These are phyloP conservation scores for Copromyces sp. DNA, from an alignment of 495 filamentous ascomycete genomes.

Conservation along the genomic window DNA sequence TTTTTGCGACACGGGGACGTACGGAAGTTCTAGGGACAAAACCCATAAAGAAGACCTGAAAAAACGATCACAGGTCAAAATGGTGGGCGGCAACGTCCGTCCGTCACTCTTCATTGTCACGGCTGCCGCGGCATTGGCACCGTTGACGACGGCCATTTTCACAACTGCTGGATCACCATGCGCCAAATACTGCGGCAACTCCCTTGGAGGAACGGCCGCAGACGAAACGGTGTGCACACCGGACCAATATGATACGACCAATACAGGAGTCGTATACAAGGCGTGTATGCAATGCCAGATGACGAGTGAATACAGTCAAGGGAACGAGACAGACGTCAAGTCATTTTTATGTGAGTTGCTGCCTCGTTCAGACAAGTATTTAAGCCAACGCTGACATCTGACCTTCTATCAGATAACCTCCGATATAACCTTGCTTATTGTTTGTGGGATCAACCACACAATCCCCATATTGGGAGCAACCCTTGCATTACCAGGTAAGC, in stretches of 20 bases:
- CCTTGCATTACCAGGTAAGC: constrained; percentile 35
- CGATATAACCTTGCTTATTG: constrained; percentile 31
- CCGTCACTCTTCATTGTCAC: constrained; percentile 6
- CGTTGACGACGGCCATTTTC: constrained; percentile 22
- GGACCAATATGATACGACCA: constrained; percentile 13
- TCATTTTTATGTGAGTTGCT: constrained; percentile 32
- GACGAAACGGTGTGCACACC: constrained; percentile 32
- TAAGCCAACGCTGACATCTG: neutral
- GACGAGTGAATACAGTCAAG: constrained; percentile 25
- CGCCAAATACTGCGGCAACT: constrained; percentile 33
- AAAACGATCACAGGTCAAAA: constrained; percentile 6
- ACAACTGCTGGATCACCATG: constrained; percentile 33
- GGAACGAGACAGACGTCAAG: constrained; percentile 26
- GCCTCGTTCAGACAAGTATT: too few relatives aligned
- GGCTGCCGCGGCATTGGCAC: constrained; percentile 11
- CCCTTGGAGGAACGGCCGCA: constrained; percentile 23
- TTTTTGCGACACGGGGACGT: neutral
- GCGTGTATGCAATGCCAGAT: constrained; percentile 34
- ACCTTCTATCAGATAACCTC: constrained; percentile 30
- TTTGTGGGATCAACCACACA: constrained; percentile 24
- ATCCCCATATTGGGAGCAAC: constrained; percentile 7
- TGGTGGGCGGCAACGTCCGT: constrained; percentile 10
- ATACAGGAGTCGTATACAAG: constrained; percentile 28
- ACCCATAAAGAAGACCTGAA: neutral
- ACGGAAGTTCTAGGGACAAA: neutral